Evolutionary conservation across 1,284 basidiomycete species (phyloP).

Genomic region (Ganoderma resinaceum): DNA sequence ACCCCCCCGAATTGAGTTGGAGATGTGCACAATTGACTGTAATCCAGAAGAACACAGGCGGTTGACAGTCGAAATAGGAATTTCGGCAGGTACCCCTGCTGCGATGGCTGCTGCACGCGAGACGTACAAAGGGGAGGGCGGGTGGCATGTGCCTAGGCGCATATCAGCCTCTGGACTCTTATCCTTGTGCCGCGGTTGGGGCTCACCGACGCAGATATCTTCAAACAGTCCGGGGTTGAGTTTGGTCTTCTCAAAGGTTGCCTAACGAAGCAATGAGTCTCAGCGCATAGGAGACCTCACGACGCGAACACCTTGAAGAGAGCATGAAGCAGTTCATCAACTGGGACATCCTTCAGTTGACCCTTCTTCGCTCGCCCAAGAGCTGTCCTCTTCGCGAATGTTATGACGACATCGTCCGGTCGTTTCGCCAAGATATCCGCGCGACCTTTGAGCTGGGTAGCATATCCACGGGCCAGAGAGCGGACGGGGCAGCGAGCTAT

Average conservation of each 20-base stretch:
- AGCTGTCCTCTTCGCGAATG: constrained; percentile 83
- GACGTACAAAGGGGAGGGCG: constrained; percentile 83
- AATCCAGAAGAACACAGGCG: constrained; percentile 86
- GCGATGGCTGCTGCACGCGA: constrained; percentile 82
- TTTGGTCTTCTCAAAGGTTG: constrained; percentile 52
- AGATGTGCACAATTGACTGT: constrained; percentile 84
- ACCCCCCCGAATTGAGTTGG: constrained; percentile 76
- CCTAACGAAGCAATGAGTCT: constrained; percentile 41
- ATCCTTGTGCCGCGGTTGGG: not conserved
- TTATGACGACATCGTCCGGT: constrained; percentile 86
- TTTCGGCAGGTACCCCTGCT: constrained; percentile 79
- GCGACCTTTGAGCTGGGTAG: constrained; percentile 54
- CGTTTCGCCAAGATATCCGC: constrained; percentile 62
- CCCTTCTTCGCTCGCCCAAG: constrained; percentile 83
- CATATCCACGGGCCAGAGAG: constrained; percentile 47
- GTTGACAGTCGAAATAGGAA: constrained; percentile 80
- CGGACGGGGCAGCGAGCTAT: constrained; percentile 15
- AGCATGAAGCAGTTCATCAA: constrained; percentile 75
- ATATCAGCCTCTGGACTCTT: not conserved
- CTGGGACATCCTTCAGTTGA: constrained; percentile 77
- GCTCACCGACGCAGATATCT: constrained; percentile 81
- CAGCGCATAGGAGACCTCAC: no score
- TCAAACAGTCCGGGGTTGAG: constrained; percentile 70
- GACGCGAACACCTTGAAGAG: constrained; percentile 63
- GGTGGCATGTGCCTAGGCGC: constrained; percentile 78